Evolutionary conservation across 2,329 filamentous ascomycete genomes (phyloP), one percentile per base, ranked within the genome.

Genomic region (Trichoderma lentiforme): DNA sequence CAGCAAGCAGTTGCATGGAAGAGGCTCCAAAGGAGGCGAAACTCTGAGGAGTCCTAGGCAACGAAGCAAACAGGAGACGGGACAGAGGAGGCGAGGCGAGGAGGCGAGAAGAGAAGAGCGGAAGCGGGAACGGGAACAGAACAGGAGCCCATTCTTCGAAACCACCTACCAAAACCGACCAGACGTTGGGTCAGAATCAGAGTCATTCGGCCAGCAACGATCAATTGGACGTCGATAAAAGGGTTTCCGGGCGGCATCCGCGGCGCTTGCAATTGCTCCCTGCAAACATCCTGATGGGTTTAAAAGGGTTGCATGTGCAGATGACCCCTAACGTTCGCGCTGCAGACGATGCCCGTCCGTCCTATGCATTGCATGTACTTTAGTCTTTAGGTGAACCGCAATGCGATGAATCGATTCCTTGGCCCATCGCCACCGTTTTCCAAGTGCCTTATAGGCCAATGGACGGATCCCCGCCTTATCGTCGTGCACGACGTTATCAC

Each of bases 291-390:
- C 24, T 21, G 36, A 53, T 62, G 67, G 56, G 21, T 53, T 70
- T 70, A 61, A 70, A 70, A 70, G 34, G 67, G 67, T 70, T 70
- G 67, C 67, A 70, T 70, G 56, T 69, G 66, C 66, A 69, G 56
- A 70, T 61, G 67, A 70, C 57, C 67, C 67, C 67, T 62, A 70
- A 70, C 67, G 56, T 70, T 70, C 39, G 56, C 57, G 56, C 57
- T 70, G 56, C 57, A 61, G 67, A 51, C 57, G 57, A 51, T 43
- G 36, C 32, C 43, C 66, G 43, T 60, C 60, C 47, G 18, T 39
- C 36, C 36, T 43, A 21, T 57, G 36, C 64, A 56, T 51, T 67
- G 36, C 64, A 57, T 53, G 57, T 51, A 43, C 39, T 39, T 36
- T 36, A 36, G 34, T 36, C 34, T 36, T 36, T 36, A 28, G 32